phyloP scores from a whole-genome alignment of 495 filamentous ascomycete species.

The Opeltia flavorubescens region DNA sequence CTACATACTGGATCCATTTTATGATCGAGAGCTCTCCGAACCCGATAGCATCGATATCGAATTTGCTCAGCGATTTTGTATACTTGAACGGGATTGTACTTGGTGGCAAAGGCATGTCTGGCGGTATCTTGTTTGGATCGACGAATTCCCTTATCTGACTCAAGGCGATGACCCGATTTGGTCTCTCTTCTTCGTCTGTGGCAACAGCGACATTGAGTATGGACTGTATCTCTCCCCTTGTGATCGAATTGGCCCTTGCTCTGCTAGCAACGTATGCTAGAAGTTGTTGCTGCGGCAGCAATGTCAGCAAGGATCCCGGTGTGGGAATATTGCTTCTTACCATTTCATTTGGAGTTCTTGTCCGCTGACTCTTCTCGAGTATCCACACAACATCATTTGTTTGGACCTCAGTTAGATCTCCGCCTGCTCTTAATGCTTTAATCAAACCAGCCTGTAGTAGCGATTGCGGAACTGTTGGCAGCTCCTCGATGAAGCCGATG shows the following conservation, averaged over 20 bases:
- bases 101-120: slow-evolving; percentile 72
- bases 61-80: slow-evolving; percentile 44
- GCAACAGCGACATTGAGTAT: slow-evolving; percentile 73
- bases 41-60: slow-evolving; percentile 59
- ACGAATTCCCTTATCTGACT: slow-evolving; percentile 61
- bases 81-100: slow-evolving; percentile 70
- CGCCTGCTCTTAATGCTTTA: slow-evolving; percentile 60
- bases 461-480: slow-evolving; percentile 70
- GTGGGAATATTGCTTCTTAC: background rate
- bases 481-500: slow-evolving; percentile 77
- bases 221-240: slow-evolving; percentile 41
- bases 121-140: slow-evolving; percentile 57
- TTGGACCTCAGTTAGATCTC: slow-evolving; percentile 69
- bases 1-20: slow-evolving; percentile 68
- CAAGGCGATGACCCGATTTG: slow-evolving; percentile 58
- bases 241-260: slow-evolving; percentile 51
- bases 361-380: background rate
- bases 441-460: slow-evolving; percentile 59
- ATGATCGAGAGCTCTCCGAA: slow-evolving; percentile 73
- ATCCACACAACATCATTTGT: slow-evolving; percentile 42
- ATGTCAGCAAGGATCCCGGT: background rate
- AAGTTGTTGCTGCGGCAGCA: slow-evolving; percentile 36
- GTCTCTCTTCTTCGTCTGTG: slow-evolving; percentile 48
- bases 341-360: background rate
- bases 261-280: slow-evolving; percentile 67